Conservation (phyloP, 768 basidiomycete species). For the Rhizopogon sp. region DNA sequence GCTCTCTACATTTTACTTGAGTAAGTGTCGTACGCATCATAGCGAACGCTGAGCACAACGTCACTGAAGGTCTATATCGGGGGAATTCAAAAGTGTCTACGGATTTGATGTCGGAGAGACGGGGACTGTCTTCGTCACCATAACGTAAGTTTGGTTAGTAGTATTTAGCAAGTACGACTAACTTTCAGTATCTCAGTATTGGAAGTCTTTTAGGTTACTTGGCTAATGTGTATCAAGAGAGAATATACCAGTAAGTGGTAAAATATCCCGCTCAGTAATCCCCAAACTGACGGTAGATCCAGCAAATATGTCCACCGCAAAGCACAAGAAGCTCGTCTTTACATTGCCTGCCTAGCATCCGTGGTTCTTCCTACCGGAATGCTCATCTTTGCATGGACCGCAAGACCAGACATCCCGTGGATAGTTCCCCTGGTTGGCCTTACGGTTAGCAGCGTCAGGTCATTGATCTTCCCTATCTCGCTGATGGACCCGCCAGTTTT, state of each 20-base stretch:
- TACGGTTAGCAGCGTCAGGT: slow-evolving; percentile 11
- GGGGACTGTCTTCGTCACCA: slow-evolving; percentile 54
- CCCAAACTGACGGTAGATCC: slow-evolving; percentile 5
- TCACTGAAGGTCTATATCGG: slow-evolving; percentile 43
- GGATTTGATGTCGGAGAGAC: slow-evolving; percentile 52
- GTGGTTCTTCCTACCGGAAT: slow-evolving; percentile 51
- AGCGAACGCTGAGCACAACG: slow-evolving; percentile 1
- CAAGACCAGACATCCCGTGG: slow-evolving; percentile 52
- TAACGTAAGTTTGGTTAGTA: slow-evolving; percentile 38
- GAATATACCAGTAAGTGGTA: slow-evolving; percentile 39
- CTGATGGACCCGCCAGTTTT: slow-evolving; percentile 30
- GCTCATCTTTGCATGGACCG: slow-evolving; percentile 72
- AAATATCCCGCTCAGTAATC: too few species aligned
- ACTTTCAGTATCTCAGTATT: slow-evolving; percentile 32
- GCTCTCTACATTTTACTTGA: slow-evolving; percentile 64
- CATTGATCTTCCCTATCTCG: not conserved
- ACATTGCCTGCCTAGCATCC: slow-evolving; percentile 32
- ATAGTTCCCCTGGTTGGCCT: slow-evolving; percentile 32
- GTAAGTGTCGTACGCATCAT: slow-evolving; percentile 24
- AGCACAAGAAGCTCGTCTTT: slow-evolving; percentile 50
- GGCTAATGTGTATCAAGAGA: slow-evolving; percentile 44
- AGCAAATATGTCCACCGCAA: slow-evolving; percentile 22
- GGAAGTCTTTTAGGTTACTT: slow-evolving; percentile 47
- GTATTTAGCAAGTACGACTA: not conserved
- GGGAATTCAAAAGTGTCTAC: slow-evolving; percentile 52